Evolutionary conservation across 2,329 filamentous ascomycete species (phyloP).

Genomic region (Pseudogymnoascus verrucosus): DNA sequence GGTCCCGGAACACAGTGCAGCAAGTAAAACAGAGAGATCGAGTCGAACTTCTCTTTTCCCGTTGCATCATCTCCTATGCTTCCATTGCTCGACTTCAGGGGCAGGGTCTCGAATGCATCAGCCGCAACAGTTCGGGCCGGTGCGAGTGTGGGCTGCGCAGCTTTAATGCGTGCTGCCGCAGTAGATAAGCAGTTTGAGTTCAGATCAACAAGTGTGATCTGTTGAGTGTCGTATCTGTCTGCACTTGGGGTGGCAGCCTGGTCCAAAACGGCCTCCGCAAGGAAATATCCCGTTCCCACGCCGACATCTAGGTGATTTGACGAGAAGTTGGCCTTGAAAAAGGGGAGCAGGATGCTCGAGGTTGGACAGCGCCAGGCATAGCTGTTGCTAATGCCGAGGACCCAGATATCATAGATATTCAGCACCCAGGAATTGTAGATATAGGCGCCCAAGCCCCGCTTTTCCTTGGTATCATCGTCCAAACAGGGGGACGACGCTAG

Average conservation of each 20-base stretch:
- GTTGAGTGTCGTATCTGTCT: neutral
- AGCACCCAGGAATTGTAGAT: constrained; percentile 11
- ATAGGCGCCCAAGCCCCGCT: neutral
- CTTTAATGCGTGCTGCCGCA: constrained; percentile 16
- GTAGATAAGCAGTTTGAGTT: constrained; percentile 25
- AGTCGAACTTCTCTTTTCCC: constrained; percentile 30
- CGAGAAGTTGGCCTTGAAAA: constrained; percentile 22
- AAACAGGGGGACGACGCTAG: neutral
- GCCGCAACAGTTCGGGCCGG: constrained; percentile 25
- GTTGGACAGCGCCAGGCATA: constrained; percentile 26
- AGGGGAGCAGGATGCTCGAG: constrained; percentile 16
- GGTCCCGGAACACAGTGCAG: constrained; percentile 35
- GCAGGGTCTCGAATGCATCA: constrained; percentile 30
- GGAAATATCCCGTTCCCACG: constrained; percentile 26
- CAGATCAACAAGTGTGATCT: constrained; percentile 24
- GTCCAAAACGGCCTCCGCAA: constrained; percentile 14
- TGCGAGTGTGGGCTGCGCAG: constrained; percentile 17
- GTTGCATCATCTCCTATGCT: neutral
- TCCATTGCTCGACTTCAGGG: constrained; percentile 14
- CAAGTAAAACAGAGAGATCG: constrained; percentile 37
- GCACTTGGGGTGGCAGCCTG: neutral
- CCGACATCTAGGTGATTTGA: constrained; percentile 26
- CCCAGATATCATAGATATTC: constrained; percentile 18
- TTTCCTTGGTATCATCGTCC: neutral
- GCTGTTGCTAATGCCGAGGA: constrained; percentile 20